Evolutionary conservation across 192 early-diverging fungal species (phyloP), one percentile per base, ranked within the genome.

Genomic region (Spizellomyces sp.): DNA sequence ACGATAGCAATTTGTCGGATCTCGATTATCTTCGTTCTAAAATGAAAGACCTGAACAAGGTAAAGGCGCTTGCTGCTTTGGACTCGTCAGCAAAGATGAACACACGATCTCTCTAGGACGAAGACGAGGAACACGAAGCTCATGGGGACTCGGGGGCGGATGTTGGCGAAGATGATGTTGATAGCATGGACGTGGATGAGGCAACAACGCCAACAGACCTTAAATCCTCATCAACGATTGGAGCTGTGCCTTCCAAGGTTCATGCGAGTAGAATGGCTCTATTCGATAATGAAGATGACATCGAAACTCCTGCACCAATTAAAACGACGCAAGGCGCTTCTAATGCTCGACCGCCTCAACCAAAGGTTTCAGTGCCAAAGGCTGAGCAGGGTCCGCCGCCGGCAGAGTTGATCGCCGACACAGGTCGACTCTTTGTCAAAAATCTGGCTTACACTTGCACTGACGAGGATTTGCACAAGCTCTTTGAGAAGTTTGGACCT

Each of bases 401-500:
- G 5, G 73, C 79, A 36, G 87, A 91, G 17, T 79, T 91, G 19
- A 97, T 99, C 79, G 83, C 89, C 4, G 95, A 99, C 58, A 99
- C 97, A 14, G 97, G 95, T 0, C 90, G 97, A 21, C 83, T 99
- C 36, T 97, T 95, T 85, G 86, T 99, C 50, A 88, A 91, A 63
- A 99, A 99, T 75, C 84, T 99, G 44, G 84, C 97, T 21, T 99
- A 94, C 81, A 82, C 91, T 56, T 91, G 92, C 62, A 93, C 94
- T 0, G 90, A 90, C 62, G 89, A 96, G 8, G 97, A 99, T 66
- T 75, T 99, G 44, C 87, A 91, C 55, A 79, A 83, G 42, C 59
- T 87, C 47, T 98, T 99, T 78, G 87, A 89, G 56, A 88, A 84
- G 68, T 98, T 91, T 81, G 97, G 97, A 6, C 92, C 93, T 0